phyloP scores from a whole-genome alignment of 495 filamentous ascomycete species.

The Aspergillus saccharolyticus region DNA sequence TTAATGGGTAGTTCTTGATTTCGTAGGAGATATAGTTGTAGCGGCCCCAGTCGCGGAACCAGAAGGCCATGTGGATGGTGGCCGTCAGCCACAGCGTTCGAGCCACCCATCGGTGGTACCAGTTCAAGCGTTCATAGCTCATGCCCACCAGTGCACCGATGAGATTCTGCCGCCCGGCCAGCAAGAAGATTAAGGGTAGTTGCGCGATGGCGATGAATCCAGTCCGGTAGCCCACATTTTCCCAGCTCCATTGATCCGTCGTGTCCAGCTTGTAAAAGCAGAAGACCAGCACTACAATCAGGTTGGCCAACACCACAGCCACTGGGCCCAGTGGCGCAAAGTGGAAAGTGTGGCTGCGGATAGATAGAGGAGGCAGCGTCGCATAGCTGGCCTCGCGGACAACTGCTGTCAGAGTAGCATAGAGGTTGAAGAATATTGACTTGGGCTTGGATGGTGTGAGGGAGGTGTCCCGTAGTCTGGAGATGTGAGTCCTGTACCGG shows the following conservation, averaged over 20 bases:
- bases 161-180: conserved; percentile 74
- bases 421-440: conserved; percentile 45
- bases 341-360: conserved; percentile 44
- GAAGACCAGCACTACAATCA: conserved; percentile 35
- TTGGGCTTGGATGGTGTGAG: conserved; percentile 61
- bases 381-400: conserved; percentile 63
- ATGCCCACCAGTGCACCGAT: conserved; percentile 63
- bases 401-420: conserved; percentile 66
- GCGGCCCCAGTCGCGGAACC: conserved; percentile 61
- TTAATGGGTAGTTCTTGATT: conserved; percentile 57
- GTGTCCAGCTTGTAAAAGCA: conserved; percentile 41
- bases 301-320: conserved; percentile 34
- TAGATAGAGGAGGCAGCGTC: conserved; percentile 48
- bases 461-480: conserved; percentile 26
- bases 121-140: conserved; percentile 73
- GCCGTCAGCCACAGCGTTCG: conserved; percentile 69
- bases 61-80: conserved; percentile 70
- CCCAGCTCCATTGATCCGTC: conserved; percentile 47
- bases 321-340: conserved; percentile 38
- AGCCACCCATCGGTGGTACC: conserved; percentile 78
- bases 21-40: conserved; percentile 59
- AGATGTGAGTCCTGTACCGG: not conserved
- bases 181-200: conserved; percentile 73
- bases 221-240: conserved; percentile 69
- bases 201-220: conserved; percentile 77